These are phyloP conservation scores for Schizosaccharomyces lindneri DNA, from an alignment of 805 yeast species.

Conservation along the genomic window DNA sequence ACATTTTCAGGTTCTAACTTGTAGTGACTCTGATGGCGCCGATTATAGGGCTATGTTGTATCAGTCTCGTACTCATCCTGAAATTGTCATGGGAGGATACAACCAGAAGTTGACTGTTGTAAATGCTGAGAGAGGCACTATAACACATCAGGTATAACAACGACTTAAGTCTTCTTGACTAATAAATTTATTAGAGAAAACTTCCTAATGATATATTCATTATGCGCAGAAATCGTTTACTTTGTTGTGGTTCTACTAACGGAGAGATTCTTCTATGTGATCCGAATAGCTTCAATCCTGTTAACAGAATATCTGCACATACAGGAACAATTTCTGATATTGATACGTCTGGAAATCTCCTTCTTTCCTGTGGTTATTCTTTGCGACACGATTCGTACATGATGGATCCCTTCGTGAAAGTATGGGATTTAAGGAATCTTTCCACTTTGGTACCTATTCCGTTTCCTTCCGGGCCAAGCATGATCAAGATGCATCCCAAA, in stretches of 20 bases:
- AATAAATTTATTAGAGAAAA: background rate
- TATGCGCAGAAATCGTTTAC: constrained; percentile 12
- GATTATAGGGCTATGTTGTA: constrained; percentile 11
- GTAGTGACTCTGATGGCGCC: constrained; percentile 11
- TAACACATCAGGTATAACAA: constrained; percentile 10
- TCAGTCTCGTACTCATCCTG: constrained; percentile 12
- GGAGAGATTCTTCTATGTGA: constrained; percentile 17
- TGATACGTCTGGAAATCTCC: constrained; percentile 15
- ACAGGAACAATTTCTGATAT: constrained; percentile 17
- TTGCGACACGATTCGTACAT: constrained; percentile 27
- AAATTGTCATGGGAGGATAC: constrained; percentile 14
- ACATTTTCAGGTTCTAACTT: constrained; percentile 1
- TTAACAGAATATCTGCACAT: constrained; percentile 14
- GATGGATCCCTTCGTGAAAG: constrained; percentile 60
- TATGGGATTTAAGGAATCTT: constrained; percentile 55
- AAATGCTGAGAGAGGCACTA: constrained; percentile 16
- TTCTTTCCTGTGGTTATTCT: constrained; percentile 55
- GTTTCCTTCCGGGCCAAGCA: constrained; percentile 73
- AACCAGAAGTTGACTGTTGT: constrained; percentile 13
- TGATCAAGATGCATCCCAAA: constrained; percentile 65
- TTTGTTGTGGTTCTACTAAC: constrained; percentile 14
- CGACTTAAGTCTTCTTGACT: background rate
- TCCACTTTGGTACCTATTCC: constrained; percentile 55
- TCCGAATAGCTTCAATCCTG: constrained; percentile 14
- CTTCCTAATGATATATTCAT: constrained; percentile 8